These are phyloP conservation scores for Wickerhamomyces sp. DNA, from an alignment of 1,139 yeast genomes.

Conservation along the genomic window DNA sequence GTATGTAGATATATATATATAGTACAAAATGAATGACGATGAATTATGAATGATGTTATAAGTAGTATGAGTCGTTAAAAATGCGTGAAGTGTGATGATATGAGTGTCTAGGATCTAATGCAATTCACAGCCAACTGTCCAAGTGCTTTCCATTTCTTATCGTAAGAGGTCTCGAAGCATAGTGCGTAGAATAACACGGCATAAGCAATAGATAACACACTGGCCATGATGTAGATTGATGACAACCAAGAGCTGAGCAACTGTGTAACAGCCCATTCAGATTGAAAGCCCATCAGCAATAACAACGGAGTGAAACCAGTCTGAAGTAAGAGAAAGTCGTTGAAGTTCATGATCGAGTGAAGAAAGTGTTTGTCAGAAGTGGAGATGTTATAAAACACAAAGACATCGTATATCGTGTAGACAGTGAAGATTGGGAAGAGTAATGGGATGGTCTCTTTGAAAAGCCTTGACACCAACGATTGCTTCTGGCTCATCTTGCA, in stretches of 20 bases:
- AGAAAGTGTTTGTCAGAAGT: conserved; percentile 12
- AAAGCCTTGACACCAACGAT: too few relatives aligned
- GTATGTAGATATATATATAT: too few relatives aligned
- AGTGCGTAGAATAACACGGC: conserved; percentile 13
- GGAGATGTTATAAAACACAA: conserved; percentile 3
- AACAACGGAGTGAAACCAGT: conserved; percentile 15
- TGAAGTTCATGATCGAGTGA: conserved; percentile 9
- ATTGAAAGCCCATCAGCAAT: neutral
- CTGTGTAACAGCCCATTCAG: neutral
- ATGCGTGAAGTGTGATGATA: too few relatives aligned
- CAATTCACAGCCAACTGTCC: too few relatives aligned
- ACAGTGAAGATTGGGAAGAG: conserved; percentile 14
- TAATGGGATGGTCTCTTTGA: conserved; percentile 14
- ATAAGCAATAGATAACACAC: conserved; percentile 10
- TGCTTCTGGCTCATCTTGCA: too few relatives aligned
- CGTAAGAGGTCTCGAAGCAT: conserved; percentile 16
- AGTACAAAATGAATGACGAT: too few relatives aligned
- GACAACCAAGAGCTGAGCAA: conserved; percentile 4
- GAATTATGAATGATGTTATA: too few relatives aligned
- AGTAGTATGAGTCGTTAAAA: too few relatives aligned
- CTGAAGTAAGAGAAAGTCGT: conserved; percentile 11
- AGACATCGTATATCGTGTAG: conserved; percentile 15
- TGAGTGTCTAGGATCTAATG: too few relatives aligned
- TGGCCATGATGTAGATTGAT: conserved; percentile 6
- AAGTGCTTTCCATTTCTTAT: conserved; percentile 19